Conservation (phyloP, 1,284 basidiomycete species). For the Sanghuangporus baumii region DNA sequence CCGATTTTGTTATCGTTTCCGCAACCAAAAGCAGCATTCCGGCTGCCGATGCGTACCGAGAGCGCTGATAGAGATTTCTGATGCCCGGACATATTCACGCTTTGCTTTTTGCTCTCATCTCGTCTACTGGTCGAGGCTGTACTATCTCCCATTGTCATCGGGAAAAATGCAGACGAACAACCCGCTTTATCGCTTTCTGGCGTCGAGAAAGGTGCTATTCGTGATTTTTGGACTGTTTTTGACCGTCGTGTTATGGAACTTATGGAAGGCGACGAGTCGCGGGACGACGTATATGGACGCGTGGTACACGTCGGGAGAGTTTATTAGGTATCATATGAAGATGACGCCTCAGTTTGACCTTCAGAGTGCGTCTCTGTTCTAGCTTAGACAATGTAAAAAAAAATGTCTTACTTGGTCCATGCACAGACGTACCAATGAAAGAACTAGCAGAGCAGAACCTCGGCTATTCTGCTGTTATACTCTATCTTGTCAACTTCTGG, state of each 20-base stretch:
- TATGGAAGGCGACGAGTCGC: background rate
- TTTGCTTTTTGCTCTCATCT: too few species aligned
- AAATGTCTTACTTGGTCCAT: background rate
- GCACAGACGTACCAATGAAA: slow-evolving; percentile 6
- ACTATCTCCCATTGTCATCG: background rate
- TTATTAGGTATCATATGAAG: slow-evolving; percentile 8
- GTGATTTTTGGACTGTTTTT: background rate
- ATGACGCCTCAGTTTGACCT: slow-evolving; percentile 7
- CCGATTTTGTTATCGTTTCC: too few species aligned
- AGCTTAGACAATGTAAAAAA: background rate
- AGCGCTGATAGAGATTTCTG: too few species aligned
- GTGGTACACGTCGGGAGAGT: slow-evolving; percentile 9
- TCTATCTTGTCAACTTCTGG: slow-evolving; percentile 14
- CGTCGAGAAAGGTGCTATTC: background rate
- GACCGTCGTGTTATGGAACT: background rate
- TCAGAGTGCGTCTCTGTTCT: background rate
- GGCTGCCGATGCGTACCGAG: too few species aligned
- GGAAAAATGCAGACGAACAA: background rate
- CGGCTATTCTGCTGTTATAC: slow-evolving; percentile 11
- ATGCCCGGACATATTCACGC: too few species aligned
- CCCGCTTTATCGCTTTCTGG: background rate
- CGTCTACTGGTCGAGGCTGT: too few species aligned
- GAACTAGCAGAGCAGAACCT: background rate
- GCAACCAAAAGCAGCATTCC: too few species aligned
- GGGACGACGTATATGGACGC: background rate